Conservation (phyloP, 140 eudicot genomes). For the Anethum foeniculum region DNA sequence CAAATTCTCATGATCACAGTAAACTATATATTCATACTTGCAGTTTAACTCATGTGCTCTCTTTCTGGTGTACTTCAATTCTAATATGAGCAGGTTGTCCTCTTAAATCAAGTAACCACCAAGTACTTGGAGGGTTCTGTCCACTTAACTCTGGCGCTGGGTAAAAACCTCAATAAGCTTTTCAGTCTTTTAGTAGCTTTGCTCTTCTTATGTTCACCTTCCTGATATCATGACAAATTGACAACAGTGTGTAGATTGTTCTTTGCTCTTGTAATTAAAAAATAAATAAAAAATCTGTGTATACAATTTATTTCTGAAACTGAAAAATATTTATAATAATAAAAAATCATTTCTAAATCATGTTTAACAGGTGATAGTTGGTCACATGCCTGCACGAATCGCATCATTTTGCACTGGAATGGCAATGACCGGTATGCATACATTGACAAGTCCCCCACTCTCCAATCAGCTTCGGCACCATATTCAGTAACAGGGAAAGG, state of each 20-base stretch:
- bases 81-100: conserved; percentile 51
- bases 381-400: conserved; percentile 88
- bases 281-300: background rate
- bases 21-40: background rate
- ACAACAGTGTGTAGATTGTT: background rate
- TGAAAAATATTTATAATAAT: too few relatives aligned
- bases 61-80: background rate
- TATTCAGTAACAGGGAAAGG: conserved; percentile 65
- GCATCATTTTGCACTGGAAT: conserved; percentile 82
- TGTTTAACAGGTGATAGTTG: conserved; percentile 76
- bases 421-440: conserved; percentile 63
- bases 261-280: background rate
- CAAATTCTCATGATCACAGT: background rate
- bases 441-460: conserved; percentile 79
- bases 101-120: conserved; percentile 78
- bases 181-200: background rate
- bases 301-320: conserved; percentile 2
- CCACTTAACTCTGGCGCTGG: conserved; percentile 85
- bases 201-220: background rate
- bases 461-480: conserved; percentile 63
- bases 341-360: background rate
- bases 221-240: background rate
- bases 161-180: conserved; percentile 27
- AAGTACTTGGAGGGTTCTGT: conserved; percentile 69
- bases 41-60: background rate